Percentiles rank a stretch among this genome's conserved stretches.
phyloP scores from a whole-genome alignment of 345 rosid genomes.

The Geranium brycei region DNA sequence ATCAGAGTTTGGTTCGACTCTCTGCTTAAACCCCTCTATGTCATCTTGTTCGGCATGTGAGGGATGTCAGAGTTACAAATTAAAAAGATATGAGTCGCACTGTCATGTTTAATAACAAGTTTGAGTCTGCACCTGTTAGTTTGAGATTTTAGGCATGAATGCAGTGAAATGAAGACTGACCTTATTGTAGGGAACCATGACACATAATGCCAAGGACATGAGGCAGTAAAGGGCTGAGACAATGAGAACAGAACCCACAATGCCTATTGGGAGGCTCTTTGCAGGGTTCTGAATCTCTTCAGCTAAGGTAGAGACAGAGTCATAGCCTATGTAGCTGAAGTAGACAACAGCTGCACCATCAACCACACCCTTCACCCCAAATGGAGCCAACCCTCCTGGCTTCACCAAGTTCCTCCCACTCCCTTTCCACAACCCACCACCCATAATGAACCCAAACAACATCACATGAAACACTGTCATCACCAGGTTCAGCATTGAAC shows the following conservation, averaged over 20 bases:
- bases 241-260: constrained; percentile 63
- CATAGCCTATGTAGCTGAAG: constrained; percentile 88
- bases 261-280: constrained; percentile 68
- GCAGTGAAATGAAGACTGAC: constrained; percentile 15
- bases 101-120: too few relatives aligned
- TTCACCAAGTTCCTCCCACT: constrained; percentile 43
- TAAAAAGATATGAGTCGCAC: too few relatives aligned
- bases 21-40: too few relatives aligned
- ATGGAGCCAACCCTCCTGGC: constrained; percentile 73
- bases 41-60: too few relatives aligned
- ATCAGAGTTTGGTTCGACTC: too few relatives aligned
- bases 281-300: constrained; percentile 87
- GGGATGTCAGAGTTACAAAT: too few relatives aligned
- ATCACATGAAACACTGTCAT: constrained; percentile 79
- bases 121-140: too few relatives aligned
- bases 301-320: constrained; percentile 86
- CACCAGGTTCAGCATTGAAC: constrained; percentile 63
- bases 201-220: constrained; percentile 66
- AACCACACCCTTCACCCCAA: constrained; percentile 61
- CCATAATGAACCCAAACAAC: constrained; percentile 70
- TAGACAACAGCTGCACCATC: constrained; percentile 82
- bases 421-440: constrained; percentile 55
- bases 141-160: too few relatives aligned
- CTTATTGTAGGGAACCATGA: constrained; percentile 71
- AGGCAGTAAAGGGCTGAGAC: constrained; percentile 71